Evolutionary conservation across 306 rosid genomes (phyloP).

Genomic region (Ormosia emarginata): DNA sequence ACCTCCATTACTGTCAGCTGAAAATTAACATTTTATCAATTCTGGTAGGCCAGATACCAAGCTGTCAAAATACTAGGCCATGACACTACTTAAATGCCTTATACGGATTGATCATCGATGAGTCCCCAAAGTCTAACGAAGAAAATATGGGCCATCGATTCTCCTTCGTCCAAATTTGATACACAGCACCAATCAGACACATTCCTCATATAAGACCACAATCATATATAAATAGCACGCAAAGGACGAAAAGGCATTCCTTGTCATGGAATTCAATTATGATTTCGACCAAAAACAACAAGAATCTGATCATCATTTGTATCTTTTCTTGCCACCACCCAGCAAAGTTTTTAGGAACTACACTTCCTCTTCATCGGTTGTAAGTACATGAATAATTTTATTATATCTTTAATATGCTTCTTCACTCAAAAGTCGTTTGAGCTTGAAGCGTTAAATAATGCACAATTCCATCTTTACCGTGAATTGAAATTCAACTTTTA

Average conservation of each 20-base stretch:
- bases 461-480: too few relatives aligned
- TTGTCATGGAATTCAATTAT: background rate
- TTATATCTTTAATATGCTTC: too few relatives aligned
- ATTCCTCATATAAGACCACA: background rate
- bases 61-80: background rate
- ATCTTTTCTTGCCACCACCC: background rate
- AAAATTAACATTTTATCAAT: background rate
- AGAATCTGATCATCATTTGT: background rate
- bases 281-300: background rate
- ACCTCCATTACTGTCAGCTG: background rate
- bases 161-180: conserved; percentile 1
- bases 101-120: background rate
- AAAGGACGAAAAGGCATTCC: background rate
- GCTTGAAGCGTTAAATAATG: too few relatives aligned
- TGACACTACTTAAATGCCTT: background rate
- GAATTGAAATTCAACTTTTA: too few relatives aligned
- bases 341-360: background rate
- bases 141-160: background rate
- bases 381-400: too few relatives aligned
- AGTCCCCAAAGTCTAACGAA: background rate
- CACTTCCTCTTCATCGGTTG: background rate
- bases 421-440: too few relatives aligned
- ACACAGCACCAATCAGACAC: background rate
- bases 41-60: background rate
- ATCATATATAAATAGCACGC: background rate